phyloP scores from a whole-genome alignment of 139 green algal species.

The Edaphochlamys debaryana region DNA sequence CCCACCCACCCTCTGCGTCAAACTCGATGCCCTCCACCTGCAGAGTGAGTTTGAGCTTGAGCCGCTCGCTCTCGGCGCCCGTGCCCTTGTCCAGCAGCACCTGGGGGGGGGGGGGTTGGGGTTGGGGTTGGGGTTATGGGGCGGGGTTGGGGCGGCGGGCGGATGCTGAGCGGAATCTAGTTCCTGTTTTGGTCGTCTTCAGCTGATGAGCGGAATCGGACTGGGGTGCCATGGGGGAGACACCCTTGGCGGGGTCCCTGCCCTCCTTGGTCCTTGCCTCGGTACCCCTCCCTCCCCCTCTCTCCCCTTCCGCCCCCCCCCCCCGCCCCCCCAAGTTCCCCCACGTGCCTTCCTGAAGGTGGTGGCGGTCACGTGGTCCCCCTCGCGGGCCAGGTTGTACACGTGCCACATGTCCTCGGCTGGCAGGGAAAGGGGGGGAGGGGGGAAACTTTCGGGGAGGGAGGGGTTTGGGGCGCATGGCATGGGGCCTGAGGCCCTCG shows the following conservation, averaged over 20 bases:
- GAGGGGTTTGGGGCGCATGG: too few relatives aligned
- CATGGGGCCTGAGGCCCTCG: too few relatives aligned
- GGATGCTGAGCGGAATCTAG: too few relatives aligned
- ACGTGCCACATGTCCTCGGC: slow-evolving; percentile 95
- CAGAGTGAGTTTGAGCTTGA: slow-evolving; percentile 88
- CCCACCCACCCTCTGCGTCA: slow-evolving; percentile 89
- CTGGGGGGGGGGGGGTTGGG: not conserved
- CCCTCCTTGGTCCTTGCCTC: too few relatives aligned
- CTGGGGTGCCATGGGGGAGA: too few relatives aligned
- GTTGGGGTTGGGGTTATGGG: too few relatives aligned
- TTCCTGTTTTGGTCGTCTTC: too few relatives aligned
- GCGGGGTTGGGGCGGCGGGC: not conserved
- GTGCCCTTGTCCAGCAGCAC: slow-evolving; percentile 57
- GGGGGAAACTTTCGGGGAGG: not conserved
- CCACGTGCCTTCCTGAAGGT: slow-evolving; percentile 85
- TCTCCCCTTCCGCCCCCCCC: too few relatives aligned
- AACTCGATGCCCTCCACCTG: slow-evolving; percentile 86
- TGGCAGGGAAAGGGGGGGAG: slow-evolving; percentile 38
- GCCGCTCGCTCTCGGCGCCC: slow-evolving; percentile 73
- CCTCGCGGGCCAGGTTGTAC: slow-evolving; percentile 87
- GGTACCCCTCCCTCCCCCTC: too few relatives aligned
- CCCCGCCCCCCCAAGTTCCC: too few relatives aligned
- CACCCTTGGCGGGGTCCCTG: too few relatives aligned
- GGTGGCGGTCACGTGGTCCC: slow-evolving; percentile 80
- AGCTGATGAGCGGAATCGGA: too few relatives aligned